Evolutionary conservation across 1,284 basidiomycete genomes (phyloP), one percentile per base, ranked within the genome.

Genomic region (Moesziomyces globuligerus): DNA sequence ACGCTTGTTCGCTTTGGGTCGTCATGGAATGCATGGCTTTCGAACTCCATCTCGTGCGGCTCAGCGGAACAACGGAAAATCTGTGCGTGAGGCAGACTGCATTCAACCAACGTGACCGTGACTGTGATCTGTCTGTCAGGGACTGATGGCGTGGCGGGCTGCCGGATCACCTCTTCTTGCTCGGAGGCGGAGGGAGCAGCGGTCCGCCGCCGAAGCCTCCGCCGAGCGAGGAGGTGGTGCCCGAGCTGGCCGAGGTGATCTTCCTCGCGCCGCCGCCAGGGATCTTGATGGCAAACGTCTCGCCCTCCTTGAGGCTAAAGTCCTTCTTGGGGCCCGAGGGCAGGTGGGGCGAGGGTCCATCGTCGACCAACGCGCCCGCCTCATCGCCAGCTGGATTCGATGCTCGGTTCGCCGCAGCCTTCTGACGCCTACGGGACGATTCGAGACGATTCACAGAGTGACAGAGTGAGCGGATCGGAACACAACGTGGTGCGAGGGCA

Each of bases 241-340:
- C 42, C 4, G 53, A 53, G 47, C 42, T 29, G 0, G 59, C 56
- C 10, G 50, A 41, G n/a, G 37, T 56, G 54, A 72, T 74, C 45
- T 68, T 72, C 26, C 68, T 45, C 9, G 59, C 66, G 7, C 55
- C 67, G 3, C 54, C 51, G 32, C 72, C 71, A 3, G 78, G 76
- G 15, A 78, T 55, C 43, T 75, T 75, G 60, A 80, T 72, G 28
- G 61, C 90, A 83, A 98, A 94, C 0, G 94, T 98, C 81, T 98
- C 91, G 15, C 96, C 96, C 77, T 94, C 93, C 81, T 97, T 98
- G 74, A 98, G 85, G 32, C 90, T 91, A 82, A 96, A 98, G 80
- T 98, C 95, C 85, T 93, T 93, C 2, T 91, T 92, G 2, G 90
- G 92, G 3, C 86, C 80, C 3, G 73, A 20, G 17, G 91, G 90